phyloP scores from a whole-genome alignment of 2,329 filamentous ascomycete species.

The Rhynchosporium graminicola region DNA sequence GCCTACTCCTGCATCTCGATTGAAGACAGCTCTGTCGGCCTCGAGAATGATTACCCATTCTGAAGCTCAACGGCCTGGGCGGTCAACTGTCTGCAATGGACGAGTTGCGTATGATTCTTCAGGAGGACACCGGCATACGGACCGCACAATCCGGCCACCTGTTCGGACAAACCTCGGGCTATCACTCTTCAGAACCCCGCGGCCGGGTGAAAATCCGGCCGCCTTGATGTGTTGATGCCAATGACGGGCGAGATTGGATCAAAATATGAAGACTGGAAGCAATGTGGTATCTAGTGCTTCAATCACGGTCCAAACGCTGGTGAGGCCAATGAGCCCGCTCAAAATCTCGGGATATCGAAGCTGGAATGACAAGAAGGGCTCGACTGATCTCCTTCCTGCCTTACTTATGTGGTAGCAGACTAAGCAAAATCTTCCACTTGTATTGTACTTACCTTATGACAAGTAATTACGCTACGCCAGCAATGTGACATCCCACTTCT shows the following conservation, averaged over 20 bases:
- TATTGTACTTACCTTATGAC: not conserved
- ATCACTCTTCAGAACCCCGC: not conserved
- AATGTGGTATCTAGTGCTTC: not conserved
- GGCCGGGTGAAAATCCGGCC: not conserved
- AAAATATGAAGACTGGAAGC: conserved; percentile 1
- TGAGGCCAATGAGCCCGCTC: conserved; percentile 4
- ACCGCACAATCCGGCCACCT: conserved; percentile 1
- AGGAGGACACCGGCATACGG: not conserved
- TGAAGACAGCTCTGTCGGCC: not conserved
- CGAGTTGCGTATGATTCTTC: not conserved
- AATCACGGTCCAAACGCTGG: not conserved
- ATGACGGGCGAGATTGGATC: not conserved
- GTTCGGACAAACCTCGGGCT: conserved; percentile 8
- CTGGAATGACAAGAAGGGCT: not conserved
- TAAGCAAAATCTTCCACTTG: too few relatives aligned
- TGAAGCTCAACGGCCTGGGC: not conserved
- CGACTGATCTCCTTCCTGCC: not conserved
- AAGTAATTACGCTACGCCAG: not conserved
- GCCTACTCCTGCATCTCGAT: not conserved
- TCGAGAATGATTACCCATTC: not conserved
- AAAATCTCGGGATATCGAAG: conserved; percentile 7
- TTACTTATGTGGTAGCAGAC: too few relatives aligned
- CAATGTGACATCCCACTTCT: not conserved
- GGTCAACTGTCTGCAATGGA: conserved; percentile 5
- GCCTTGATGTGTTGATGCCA: not conserved